Conservation (phyloP, 257 asterid species). For the Petrea volubilis region DNA sequence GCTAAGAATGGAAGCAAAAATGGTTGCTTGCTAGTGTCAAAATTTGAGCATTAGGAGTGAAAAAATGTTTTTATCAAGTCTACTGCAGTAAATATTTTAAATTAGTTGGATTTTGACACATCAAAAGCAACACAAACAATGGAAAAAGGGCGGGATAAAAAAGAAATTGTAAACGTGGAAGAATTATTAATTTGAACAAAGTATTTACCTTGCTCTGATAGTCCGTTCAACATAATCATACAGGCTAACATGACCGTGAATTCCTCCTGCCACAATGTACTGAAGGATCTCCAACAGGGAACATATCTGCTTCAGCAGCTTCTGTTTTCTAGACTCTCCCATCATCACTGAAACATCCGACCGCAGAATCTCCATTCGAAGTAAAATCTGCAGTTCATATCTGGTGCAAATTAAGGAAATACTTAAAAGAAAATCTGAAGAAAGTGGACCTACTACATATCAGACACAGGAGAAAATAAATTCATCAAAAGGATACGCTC, state of each 20-base stretch:
- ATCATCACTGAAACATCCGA: constrained; percentile 44
- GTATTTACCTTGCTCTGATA: constrained; percentile 74
- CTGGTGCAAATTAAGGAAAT: constrained; percentile 58
- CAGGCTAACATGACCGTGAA: constrained; percentile 75
- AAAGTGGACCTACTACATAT: neutral
- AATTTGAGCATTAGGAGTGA: neutral
- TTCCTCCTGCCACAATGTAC: constrained; percentile 87
- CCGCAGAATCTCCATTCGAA: constrained; percentile 83
- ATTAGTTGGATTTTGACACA: neutral
- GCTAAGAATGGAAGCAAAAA: neutral
- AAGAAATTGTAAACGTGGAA: neutral
- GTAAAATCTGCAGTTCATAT: constrained; percentile 92
- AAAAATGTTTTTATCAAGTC: neutral
- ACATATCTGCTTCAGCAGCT: constrained; percentile 82
- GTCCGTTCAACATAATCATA: constrained; percentile 80
- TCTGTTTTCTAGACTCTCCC: constrained; percentile 63
- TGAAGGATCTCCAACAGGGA: constrained; percentile 83
- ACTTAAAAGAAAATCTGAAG: neutral
- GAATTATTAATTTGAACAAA: neutral
- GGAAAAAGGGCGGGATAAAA: neutral
- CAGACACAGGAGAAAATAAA: constrained; percentile 6
- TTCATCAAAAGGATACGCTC: constrained; percentile 73
- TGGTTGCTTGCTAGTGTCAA: neutral
- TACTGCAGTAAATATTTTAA: neutral
- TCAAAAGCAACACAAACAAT: neutral